phyloP scores from a whole-genome alignment of 2,329 filamentous ascomycete species.

The Microcyclospora tardicrescens region DNA sequence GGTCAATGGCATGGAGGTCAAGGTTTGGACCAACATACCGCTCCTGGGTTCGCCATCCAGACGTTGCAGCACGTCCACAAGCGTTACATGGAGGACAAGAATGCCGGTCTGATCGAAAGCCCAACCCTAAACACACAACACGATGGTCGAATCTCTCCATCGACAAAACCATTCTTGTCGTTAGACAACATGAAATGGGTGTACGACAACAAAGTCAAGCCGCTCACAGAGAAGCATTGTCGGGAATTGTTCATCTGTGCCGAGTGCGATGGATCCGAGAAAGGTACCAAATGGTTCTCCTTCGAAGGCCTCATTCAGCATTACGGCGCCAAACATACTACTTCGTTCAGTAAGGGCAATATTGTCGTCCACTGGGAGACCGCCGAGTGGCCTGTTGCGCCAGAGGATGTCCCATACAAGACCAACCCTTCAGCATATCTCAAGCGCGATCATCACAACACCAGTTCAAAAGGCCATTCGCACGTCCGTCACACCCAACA shows the following conservation, averaged over 20 bases:
- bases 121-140: neutral
- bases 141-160: slow-evolving; percentile 6
- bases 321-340: slow-evolving; percentile 71
- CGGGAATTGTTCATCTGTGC: slow-evolving; percentile 68
- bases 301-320: slow-evolving; percentile 74
- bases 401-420: slow-evolving; percentile 47
- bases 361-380: slow-evolving; percentile 63
- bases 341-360: slow-evolving; percentile 53
- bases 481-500: too few species aligned
- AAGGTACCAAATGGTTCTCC: slow-evolving; percentile 53
- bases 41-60: slow-evolving; percentile 57
- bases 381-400: slow-evolving; percentile 62
- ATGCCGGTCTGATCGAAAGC: slow-evolving; percentile 11
- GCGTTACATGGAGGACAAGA: slow-evolving; percentile 36
- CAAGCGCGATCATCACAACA: slow-evolving; percentile 6
- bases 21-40: slow-evolving; percentile 49
- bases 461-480: too few species aligned
- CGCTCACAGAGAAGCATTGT: slow-evolving; percentile 49
- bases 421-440: slow-evolving; percentile 33
- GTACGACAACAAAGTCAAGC: slow-evolving; percentile 64
- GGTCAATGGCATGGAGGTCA: slow-evolving; percentile 52
- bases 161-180: slow-evolving; percentile 36
- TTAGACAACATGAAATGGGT: slow-evolving; percentile 81
- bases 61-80: slow-evolving; percentile 46
- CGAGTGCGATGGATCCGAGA: slow-evolving; percentile 43